Conservation (phyloP, 139 green algal species). For the Chlamydomonas incerta region DNA sequence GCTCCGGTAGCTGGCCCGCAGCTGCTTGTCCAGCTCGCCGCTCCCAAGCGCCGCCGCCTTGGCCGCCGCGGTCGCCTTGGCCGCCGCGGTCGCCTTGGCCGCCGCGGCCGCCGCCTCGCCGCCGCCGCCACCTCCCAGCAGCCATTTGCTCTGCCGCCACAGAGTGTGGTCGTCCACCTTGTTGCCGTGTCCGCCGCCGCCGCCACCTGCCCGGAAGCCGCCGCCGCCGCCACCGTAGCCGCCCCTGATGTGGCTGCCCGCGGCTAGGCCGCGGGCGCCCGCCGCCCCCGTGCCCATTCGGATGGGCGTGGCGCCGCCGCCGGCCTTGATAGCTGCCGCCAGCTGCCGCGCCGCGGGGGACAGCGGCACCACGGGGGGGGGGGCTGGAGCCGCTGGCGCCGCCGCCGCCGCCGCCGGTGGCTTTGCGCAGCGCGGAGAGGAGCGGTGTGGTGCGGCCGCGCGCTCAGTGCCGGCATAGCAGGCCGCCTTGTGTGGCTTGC, state of each 20-base stretch:
- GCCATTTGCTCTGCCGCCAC: not conserved
- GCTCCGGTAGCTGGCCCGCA: constrained; percentile 38
- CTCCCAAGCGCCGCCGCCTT: not conserved
- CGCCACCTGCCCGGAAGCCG: not conserved
- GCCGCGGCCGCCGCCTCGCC: not conserved
- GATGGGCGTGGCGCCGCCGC: too few species aligned
- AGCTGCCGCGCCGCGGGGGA: constrained; percentile 38
- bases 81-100: too few species aligned
- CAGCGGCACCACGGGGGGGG: constrained; percentile 1
- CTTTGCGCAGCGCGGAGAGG: not conserved
- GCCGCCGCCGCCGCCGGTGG: constrained; percentile 19
- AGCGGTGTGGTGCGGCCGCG: constrained; percentile 16
- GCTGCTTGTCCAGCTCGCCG: constrained; percentile 32
- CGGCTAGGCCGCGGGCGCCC: not conserved
- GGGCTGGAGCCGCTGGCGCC: not conserved
- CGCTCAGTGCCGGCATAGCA: too few species aligned
- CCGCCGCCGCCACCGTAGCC: not conserved
- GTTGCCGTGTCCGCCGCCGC: not conserved
- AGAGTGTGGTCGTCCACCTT: not conserved
- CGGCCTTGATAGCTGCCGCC: constrained; percentile 18
- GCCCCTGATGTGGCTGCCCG: not conserved
- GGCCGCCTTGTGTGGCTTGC: too few species aligned
- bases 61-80: not conserved
- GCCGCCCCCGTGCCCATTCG: too few species aligned
- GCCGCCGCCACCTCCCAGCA: not conserved